Conservation (phyloP, 2,329 filamentous ascomycete species). For the Colletotrichum incanum region DNA sequence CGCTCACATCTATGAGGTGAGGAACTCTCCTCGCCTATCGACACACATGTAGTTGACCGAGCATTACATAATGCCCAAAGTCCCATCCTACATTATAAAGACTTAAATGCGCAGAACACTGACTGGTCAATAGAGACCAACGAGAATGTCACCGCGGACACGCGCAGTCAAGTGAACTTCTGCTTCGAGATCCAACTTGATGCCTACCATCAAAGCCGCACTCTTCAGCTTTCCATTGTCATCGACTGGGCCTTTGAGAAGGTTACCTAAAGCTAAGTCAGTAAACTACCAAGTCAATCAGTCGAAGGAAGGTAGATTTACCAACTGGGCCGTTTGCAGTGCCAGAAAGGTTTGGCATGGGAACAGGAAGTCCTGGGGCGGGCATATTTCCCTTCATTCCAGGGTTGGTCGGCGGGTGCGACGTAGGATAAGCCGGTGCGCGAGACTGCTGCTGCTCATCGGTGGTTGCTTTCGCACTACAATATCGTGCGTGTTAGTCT, state of each 20-base stretch:
- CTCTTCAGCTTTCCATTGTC: conserved; percentile 71
- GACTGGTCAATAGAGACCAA: conserved; percentile 66
- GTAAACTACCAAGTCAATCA: background rate
- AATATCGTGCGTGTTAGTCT: conserved; percentile 10
- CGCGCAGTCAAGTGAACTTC: conserved; percentile 75
- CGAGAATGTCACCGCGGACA: conserved; percentile 73
- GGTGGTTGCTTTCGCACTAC: conserved; percentile 23
- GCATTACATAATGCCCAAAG: too few relatives aligned
- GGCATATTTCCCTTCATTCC: conserved; percentile 27
- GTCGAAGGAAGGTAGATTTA: conserved; percentile 32
- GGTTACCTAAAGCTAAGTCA: conserved; percentile 57
- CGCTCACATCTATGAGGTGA: background rate
- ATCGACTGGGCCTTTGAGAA: conserved; percentile 71
- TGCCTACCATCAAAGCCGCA: conserved; percentile 72
- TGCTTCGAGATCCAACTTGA: conserved; percentile 75
- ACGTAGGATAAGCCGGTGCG: conserved; percentile 35
- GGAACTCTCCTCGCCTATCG: rapidly evolving
- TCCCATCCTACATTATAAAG: background rate
- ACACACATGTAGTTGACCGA: background rate
- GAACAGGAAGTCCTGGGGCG: conserved; percentile 28
- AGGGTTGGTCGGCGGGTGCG: conserved; percentile 33
- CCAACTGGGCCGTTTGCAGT: conserved; percentile 52
- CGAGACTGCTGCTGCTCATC: conserved; percentile 33
- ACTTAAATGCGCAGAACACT: background rate
- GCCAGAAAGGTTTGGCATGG: conserved; percentile 56